Evolutionary conservation across 441 rosid species (phyloP).

Genomic region (Manihot esculenta): DNA sequence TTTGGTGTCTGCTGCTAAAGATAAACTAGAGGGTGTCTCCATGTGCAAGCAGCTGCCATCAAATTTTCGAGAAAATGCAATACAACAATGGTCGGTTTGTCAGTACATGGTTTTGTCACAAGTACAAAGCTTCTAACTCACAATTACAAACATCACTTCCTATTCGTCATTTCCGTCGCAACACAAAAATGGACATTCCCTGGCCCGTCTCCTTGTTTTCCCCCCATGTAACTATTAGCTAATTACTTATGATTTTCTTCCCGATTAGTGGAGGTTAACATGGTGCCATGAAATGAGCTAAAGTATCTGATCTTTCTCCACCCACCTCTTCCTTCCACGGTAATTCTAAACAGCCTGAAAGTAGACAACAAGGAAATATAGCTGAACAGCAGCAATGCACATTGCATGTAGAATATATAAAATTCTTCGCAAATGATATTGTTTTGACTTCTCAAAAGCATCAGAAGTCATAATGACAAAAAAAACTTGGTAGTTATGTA

Average conservation of each 20-base stretch:
- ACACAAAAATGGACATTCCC: slow-evolving; percentile 6
- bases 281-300: slow-evolving; percentile 6
- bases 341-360: slow-evolving; percentile 19
- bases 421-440: neutral
- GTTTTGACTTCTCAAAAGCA: neutral
- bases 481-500: neutral
- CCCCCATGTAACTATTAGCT: slow-evolving; percentile 7
- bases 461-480: neutral
- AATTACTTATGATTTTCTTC: neutral
- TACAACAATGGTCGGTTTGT: slow-evolving; percentile 12
- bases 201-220: neutral
- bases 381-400: neutral
- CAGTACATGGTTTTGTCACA: neutral
- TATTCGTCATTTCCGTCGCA: neutral
- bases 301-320: neutral
- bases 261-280: slow-evolving; percentile 1
- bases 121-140: slow-evolving; percentile 4
- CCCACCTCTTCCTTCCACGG: slow-evolving; percentile 5
- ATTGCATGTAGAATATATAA: neutral
- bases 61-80: slow-evolving; percentile 3
- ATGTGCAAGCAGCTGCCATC: slow-evolving; percentile 13
- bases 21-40: slow-evolving; percentile 24
- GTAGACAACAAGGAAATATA: neutral
- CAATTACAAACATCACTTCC: slow-evolving; percentile 3
- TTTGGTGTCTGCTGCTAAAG: too few relatives aligned